Conservation (phyloP, 179 eudicot genomes). For the Spinacia oleracea region DNA sequence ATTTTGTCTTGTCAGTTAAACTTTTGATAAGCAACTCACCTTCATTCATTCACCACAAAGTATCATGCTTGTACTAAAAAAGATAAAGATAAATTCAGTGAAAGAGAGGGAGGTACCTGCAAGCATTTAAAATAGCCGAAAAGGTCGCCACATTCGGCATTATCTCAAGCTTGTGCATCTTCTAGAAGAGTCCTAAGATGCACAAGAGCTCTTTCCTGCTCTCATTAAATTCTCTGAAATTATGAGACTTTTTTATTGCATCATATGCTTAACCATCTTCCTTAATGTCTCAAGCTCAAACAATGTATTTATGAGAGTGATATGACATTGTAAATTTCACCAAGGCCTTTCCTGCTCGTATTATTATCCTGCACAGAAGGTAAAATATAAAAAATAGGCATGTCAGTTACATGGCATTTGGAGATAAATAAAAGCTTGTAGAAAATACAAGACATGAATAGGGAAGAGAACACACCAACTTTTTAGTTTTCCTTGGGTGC, state of each 20-base stretch:
- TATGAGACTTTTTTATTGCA: conserved; percentile 50
- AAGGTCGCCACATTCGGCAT: conserved; percentile 98
- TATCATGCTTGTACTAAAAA: background rate
- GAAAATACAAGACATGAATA: too few species aligned
- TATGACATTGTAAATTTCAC: too few species aligned
- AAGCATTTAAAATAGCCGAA: conserved; percentile 94
- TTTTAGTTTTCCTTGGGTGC: too few species aligned
- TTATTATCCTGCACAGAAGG: too few species aligned
- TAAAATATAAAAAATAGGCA: too few species aligned
- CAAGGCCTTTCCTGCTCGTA: too few species aligned
- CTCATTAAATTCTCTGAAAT: conserved; percentile 37
- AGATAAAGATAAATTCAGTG: background rate
- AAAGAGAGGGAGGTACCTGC: conserved; percentile 64
- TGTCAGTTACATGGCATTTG: too few species aligned
- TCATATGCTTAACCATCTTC: too few species aligned
- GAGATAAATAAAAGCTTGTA: too few species aligned
- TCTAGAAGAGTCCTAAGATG: conserved; percentile 75
- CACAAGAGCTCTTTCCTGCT: conserved; percentile 59
- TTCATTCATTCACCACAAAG: background rate
- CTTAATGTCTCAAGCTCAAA: too few species aligned
- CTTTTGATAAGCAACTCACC: background rate
- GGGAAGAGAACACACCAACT: too few species aligned
- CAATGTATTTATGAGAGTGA: too few species aligned
- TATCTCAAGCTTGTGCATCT: conserved; percentile 86
- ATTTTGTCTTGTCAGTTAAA: background rate